phyloP scores from a whole-genome alignment of 2,329 filamentous ascomycete genomes.

The Atkinsonella texensis region DNA sequence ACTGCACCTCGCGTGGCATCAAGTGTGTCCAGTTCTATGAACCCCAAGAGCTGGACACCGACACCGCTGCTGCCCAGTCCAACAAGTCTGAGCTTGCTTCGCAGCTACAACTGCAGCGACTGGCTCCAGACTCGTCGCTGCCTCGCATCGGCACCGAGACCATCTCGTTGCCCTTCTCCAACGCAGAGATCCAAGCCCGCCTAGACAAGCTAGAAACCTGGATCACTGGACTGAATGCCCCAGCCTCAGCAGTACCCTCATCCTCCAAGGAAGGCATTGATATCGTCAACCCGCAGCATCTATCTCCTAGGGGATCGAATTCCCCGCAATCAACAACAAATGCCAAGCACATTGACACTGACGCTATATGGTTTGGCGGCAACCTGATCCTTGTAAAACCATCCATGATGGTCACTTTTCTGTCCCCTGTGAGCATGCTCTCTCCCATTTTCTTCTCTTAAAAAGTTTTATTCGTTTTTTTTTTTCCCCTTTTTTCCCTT shows the following conservation, averaged over 20 bases:
- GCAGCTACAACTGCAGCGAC: not conserved
- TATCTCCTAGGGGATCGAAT: not conserved
- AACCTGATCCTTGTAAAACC: not conserved
- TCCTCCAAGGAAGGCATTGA: not conserved
- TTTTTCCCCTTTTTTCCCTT: not conserved
- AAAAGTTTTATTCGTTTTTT: not conserved
- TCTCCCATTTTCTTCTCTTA: too few relatives aligned
- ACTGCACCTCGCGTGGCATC: constrained; percentile 20
- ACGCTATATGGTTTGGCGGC: constrained; percentile 1
- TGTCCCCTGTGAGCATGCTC: not conserved
- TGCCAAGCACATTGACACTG: not conserved
- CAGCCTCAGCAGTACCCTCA: not conserved
- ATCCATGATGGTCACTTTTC: not conserved
- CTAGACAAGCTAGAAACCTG: constrained; percentile 2
- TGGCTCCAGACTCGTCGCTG: not conserved
- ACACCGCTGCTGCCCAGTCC: too few relatives aligned
- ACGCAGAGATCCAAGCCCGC: constrained; percentile 1
- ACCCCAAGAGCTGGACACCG: not conserved
- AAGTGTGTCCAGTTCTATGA: constrained; percentile 11
- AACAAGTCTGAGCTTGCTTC: not conserved
- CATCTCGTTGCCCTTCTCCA: not conserved
- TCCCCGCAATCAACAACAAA: not conserved
- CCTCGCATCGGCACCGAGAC: not conserved
- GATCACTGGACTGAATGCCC: not conserved
- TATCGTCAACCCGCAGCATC: too few relatives aligned